Percentiles rank a stretch among this genome's conserved stretches.
Conservation (phyloP, 2,329 filamentous ascomycete species). For the Mariannaea sp. region DNA sequence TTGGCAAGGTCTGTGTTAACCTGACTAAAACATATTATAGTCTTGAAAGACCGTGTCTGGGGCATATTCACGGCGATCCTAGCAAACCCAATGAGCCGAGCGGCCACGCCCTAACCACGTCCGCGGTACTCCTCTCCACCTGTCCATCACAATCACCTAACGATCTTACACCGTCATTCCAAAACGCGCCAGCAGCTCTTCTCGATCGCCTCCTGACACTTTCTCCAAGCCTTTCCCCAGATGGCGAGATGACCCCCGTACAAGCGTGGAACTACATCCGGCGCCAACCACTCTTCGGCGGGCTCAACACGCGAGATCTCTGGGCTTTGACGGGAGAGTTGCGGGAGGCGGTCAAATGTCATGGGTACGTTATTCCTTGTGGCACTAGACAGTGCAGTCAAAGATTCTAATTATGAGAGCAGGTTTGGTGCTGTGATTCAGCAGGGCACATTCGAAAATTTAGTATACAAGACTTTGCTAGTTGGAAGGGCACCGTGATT, state of each 20-base stretch:
- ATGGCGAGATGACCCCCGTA: slow-evolving; percentile 20
- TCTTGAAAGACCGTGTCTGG: slow-evolving; percentile 1
- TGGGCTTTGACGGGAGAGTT: slow-evolving; percentile 6
- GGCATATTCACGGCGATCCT: slow-evolving; percentile 3
- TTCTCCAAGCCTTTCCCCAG: slow-evolving; percentile 11
- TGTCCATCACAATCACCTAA: background rate
- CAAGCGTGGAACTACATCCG: slow-evolving; percentile 22
- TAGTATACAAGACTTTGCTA: slow-evolving; percentile 12
- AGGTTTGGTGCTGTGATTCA: slow-evolving; percentile 23
- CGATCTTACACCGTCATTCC: background rate
- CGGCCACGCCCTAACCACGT: background rate
- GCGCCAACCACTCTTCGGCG: slow-evolving; percentile 15
- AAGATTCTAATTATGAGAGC: background rate
- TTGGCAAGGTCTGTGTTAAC: background rate
- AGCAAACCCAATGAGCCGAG: background rate
- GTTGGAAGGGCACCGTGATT: background rate
- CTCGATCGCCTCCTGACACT: slow-evolving; percentile 14
- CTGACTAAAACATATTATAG: background rate
- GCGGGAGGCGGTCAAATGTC: slow-evolving; percentile 16
- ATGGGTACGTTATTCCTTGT: slow-evolving; percentile 11
- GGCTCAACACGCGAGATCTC: background rate
- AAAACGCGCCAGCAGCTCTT: background rate
- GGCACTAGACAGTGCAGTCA: background rate
- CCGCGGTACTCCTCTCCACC: background rate
- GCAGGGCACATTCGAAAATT: slow-evolving; percentile 17